These are phyloP conservation scores for Trifolium repens DNA, from an alignment of 306 rosid genomes.

Conservation along the genomic window DNA sequence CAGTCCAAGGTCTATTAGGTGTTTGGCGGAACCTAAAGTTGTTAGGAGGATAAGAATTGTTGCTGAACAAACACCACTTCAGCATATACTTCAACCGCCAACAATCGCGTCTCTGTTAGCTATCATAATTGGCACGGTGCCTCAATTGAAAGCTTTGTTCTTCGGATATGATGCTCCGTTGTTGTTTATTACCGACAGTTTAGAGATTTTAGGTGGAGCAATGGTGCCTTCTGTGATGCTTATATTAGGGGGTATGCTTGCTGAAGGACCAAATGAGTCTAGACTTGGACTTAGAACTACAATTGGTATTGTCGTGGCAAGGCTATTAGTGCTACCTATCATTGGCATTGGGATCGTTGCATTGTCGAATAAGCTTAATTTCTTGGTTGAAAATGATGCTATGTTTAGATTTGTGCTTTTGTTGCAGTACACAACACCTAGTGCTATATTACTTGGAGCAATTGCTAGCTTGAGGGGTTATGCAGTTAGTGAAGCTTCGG, in stretches of 20 bases:
- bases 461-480: slow-evolving; percentile 90
- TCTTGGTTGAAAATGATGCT: slow-evolving; percentile 58
- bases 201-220: slow-evolving; percentile 75
- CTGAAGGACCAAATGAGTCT: slow-evolving; percentile 87
- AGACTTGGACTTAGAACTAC: slow-evolving; percentile 75
- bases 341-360: slow-evolving; percentile 75
- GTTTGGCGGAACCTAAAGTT: slow-evolving; percentile 86
- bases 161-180: slow-evolving; percentile 73
- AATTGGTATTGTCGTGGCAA: slow-evolving; percentile 69
- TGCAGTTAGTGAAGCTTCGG: slow-evolving; percentile 89
- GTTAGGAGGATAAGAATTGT: slow-evolving; percentile 76
- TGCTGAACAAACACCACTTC: slow-evolving; percentile 85
- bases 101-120: slow-evolving; percentile 86
- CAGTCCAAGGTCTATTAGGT: slow-evolving; percentile 74
- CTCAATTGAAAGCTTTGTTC: slow-evolving; percentile 71
- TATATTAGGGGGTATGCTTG: slow-evolving; percentile 88
- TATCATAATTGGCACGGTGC: slow-evolving; percentile 72
- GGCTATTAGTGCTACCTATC: slow-evolving; percentile 82
- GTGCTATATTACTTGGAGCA: slow-evolving; percentile 87
- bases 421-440: slow-evolving; percentile 86
- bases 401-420: slow-evolving; percentile 80
- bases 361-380: slow-evolving; percentile 62
- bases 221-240: slow-evolving; percentile 94
- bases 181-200: slow-evolving; percentile 70
- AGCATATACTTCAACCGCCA: slow-evolving; percentile 87